Conservation (phyloP, 495 filamentous ascomycete species). For the Chaetomidium leptoderma region DNA sequence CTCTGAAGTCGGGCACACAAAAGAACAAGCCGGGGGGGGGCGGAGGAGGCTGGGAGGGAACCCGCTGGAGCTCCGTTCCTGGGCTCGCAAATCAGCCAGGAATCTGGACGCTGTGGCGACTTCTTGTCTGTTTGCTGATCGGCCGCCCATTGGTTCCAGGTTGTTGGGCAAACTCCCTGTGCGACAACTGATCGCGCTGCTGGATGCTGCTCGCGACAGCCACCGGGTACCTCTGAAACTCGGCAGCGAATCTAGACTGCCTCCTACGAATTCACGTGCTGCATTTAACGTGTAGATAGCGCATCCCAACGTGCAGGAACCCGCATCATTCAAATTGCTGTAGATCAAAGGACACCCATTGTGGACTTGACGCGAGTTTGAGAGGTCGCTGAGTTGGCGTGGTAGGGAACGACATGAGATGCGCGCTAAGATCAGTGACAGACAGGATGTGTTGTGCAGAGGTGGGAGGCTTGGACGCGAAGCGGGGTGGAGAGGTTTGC, state of each 20-base stretch:
- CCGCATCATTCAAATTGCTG: neutral
- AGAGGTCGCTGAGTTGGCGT: neutral
- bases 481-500: slow-evolving; percentile 2
- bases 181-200: slow-evolving; percentile 15
- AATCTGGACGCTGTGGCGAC: slow-evolving; percentile 10
- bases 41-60: too few relatives aligned
- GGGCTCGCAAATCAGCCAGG: too few relatives aligned
- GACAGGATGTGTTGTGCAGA: slow-evolving; percentile 12
- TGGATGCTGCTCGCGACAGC: slow-evolving; percentile 11
- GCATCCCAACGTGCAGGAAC: neutral
- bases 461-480: slow-evolving; percentile 9
- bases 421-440: slow-evolving; percentile 12
- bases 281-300: neutral
- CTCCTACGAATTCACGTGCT: neutral
- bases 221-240: neutral
- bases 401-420: slow-evolving; percentile 22
- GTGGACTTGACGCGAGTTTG: neutral
- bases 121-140: slow-evolving; percentile 8
- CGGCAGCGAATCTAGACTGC: too few relatives aligned
- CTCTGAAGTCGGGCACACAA: too few relatives aligned
- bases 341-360: neutral
- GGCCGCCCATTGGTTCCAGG: slow-evolving; percentile 17
- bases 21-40: too few relatives aligned
- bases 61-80: too few relatives aligned
- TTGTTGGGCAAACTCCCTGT: slow-evolving; percentile 11